Base-by-base conservation (phyloP, 2,329 filamentous ascomycete genomes). In the Exophiala sp. region DNA sequence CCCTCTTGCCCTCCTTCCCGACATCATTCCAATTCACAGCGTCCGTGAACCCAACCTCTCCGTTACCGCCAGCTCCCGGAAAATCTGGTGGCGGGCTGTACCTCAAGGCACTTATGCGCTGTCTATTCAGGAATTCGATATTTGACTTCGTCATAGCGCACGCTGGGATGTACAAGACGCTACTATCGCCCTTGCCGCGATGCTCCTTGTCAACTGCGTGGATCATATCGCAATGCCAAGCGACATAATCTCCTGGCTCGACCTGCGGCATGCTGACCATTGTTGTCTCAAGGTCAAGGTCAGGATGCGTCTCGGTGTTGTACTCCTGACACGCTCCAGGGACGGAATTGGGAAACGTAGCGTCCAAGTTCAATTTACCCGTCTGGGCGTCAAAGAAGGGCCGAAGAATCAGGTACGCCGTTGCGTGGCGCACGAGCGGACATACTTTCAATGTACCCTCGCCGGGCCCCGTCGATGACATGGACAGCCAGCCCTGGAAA, bases 401-500 rank as follows among this genome's bases (percentile, higher is more conserved):
- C 1, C 91, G 80, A 3, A 96, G 79, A 0, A 96, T 78, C 40
- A 85, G 81, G 65, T 96, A 96, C 0, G 87, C 85, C 0, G 88
- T 94, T 0, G 88, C 83, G 50, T 89, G 80, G 59, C 81, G 80
- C 42, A 94, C 72, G 48, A 95, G 75, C 0, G 91, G 91, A 64
- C 91, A 91, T 1, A 96, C 87, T 40, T 89, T 78, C 48, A 96
- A 71, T 0, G 91, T 94, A 1, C 91, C 91, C 72, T 95, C 85
- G 4, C 78, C 78, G 0, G 89, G 88, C 0, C 78, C 83, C 0
- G 84, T 86, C n/a, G 76, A 73, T 54, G 86, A 90, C 79, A 96
- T 86, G 55, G 81, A 82, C 48, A 96, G 71, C 91, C 91, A 96
- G 14, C 90, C 91, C 71, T 96, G 91, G 69, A 89, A 92, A 79